Percentiles rank a stretch among this genome's conserved stretches.
These are phyloP conservation scores for Argentina anserina DNA, from an alignment of 306 rosid genomes.

Conservation along the genomic window DNA sequence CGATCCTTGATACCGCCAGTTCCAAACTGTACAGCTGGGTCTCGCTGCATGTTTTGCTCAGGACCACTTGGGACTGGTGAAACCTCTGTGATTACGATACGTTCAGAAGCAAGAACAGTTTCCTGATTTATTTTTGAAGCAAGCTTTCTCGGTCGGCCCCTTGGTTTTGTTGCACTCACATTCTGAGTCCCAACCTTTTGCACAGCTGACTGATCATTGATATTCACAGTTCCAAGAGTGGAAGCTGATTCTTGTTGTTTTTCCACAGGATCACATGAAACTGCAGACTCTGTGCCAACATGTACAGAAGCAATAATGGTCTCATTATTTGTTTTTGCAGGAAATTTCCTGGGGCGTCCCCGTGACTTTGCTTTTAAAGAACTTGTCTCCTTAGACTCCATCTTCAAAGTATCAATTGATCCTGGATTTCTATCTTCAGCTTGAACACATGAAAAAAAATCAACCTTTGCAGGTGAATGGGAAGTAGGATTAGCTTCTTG, in stretches of 20 bases:
- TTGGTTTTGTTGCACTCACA: not conserved
- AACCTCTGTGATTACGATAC: slow-evolving; percentile 10
- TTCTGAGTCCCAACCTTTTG: slow-evolving; percentile 6
- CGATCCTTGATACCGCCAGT: slow-evolving; percentile 27
- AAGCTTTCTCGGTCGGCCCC: not conserved
- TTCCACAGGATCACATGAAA: slow-evolving; percentile 27
- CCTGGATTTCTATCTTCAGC: slow-evolving; percentile 23
- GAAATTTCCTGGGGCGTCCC: slow-evolving; percentile 15
- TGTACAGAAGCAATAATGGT: slow-evolving; percentile 31
- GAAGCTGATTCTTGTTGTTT: slow-evolving; percentile 22
- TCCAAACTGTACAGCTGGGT: slow-evolving; percentile 27
- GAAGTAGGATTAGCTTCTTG: slow-evolving; percentile 25
- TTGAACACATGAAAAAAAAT: slow-evolving; percentile 16
- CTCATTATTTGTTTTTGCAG: slow-evolving; percentile 24
- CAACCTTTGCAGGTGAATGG: slow-evolving; percentile 27
- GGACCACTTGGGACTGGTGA: slow-evolving; percentile 23
- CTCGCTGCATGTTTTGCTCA: slow-evolving; percentile 24
- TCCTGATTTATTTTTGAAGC: not conserved
- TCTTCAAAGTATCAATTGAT: slow-evolving; percentile 20
- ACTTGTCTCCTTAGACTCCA: slow-evolving; percentile 28
- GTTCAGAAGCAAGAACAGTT: not conserved
- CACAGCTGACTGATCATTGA: slow-evolving; percentile 20
- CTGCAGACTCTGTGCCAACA: slow-evolving; percentile 12
- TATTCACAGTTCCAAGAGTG: slow-evolving; percentile 31
- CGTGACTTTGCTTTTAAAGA: slow-evolving; percentile 20